These are phyloP conservation scores for Tuber magnatum DNA, from an alignment of 495 filamentous ascomycete genomes.

Conservation along the genomic window DNA sequence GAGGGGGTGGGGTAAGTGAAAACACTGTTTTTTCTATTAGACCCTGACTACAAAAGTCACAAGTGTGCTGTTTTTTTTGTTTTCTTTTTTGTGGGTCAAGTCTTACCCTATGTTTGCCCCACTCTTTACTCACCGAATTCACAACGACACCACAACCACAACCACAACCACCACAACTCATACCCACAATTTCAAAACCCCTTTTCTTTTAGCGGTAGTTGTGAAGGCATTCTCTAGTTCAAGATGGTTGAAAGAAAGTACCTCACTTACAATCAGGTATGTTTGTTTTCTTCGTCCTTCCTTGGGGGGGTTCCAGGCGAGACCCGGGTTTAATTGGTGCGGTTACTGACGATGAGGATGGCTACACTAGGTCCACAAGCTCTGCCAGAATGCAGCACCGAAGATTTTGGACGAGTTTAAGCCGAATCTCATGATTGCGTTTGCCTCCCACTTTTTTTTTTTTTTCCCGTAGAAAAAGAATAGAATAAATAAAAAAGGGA, in stretches of 20 bases:
- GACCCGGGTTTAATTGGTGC: conserved; percentile 8
- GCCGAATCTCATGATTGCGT: conserved; percentile 92
- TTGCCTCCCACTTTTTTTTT: conserved; percentile 1
- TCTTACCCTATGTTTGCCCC: background rate
- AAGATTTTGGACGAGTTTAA: conserved; percentile 74
- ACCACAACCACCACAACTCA: background rate
- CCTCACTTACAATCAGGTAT: conserved; percentile 91
- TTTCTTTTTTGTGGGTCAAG: background rate
- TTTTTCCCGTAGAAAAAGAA: background rate
- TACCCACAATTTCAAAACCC: background rate
- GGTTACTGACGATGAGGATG: background rate
- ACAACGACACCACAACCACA: background rate
- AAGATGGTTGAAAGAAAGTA: conserved; percentile 81
- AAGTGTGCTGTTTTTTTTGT: background rate
- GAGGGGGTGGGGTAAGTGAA: background rate
- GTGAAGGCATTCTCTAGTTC: background rate
- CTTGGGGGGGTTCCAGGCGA: conserved; percentile 6
- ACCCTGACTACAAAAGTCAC: background rate
- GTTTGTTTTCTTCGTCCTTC: conserved; percentile 29
- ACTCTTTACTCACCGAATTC: background rate
- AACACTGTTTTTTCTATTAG: background rate
- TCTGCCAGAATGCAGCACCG: conserved; percentile 78
- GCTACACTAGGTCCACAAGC: conserved; percentile 73
- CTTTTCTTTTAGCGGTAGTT: background rate
- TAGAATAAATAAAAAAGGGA: background rate